Percentiles rank a stretch among this genome's conserved stretches.
Conservation (phyloP, 352 stramenopile species). For the Pelagophyceae sp. region DNA sequence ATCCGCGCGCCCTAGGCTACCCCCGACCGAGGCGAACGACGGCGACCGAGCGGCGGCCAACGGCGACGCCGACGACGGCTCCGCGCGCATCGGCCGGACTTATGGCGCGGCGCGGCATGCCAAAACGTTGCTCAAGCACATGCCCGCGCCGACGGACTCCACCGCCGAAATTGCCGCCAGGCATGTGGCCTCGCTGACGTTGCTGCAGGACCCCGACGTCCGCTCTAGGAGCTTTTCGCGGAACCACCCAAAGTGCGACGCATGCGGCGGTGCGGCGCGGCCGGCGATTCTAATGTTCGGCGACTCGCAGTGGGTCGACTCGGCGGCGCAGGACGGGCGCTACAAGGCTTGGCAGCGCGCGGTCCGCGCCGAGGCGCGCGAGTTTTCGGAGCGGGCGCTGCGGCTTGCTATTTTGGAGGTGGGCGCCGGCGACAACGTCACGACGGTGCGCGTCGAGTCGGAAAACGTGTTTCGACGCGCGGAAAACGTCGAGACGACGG, state of each 20-base stretch:
- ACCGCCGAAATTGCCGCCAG: no score
- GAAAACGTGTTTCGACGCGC: slow-evolving; percentile 27
- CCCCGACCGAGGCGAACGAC: slow-evolving; percentile 22
- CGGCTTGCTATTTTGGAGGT: slow-evolving; percentile 39
- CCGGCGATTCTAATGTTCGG: slow-evolving; percentile 82
- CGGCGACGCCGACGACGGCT: not conserved
- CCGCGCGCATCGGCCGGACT: slow-evolving; percentile 16
- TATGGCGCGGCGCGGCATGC: not conserved
- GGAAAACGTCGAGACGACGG: slow-evolving; percentile 26
- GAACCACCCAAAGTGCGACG: slow-evolving; percentile 41
- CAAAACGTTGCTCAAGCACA: slow-evolving; percentile 23
- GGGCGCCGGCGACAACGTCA: slow-evolving; percentile 40
- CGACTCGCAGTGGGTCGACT: slow-evolving; percentile 67
- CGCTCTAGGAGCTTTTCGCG: not conserved
- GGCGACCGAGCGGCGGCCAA: not conserved
- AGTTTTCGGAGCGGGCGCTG: slow-evolving; percentile 7
- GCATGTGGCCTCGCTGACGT: no score
- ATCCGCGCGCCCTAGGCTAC: no score
- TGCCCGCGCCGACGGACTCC: no score
- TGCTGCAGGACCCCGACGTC: not conserved
- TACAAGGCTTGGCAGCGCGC: slow-evolving; percentile 27
- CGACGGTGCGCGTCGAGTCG: slow-evolving; percentile 31
- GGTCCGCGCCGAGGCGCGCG: not conserved
- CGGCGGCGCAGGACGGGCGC: slow-evolving; percentile 37
- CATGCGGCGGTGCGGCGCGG: slow-evolving; percentile 54